These are phyloP conservation scores for Phoma sp. DNA, from an alignment of 2,329 filamentous ascomycete genomes.

Conservation along the genomic window DNA sequence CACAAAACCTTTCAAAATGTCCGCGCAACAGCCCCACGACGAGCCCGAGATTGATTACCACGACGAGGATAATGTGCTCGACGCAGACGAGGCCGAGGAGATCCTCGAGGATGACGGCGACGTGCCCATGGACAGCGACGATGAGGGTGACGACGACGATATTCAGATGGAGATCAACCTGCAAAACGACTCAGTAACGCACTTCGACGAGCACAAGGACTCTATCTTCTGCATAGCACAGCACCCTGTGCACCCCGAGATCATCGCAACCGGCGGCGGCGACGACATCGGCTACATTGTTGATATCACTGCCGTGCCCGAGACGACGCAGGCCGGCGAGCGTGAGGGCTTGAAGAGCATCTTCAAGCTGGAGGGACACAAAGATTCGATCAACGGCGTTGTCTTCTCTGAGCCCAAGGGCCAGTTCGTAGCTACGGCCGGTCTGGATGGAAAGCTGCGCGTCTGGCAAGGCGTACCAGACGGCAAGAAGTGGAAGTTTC, in stretches of 20 bases:
- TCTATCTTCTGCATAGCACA: constrained; percentile 94
- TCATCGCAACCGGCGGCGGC: constrained; percentile 86
- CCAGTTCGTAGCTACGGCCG: constrained; percentile 84
- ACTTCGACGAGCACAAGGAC: constrained; percentile 90
- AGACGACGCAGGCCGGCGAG: constrained; percentile 66
- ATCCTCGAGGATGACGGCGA: constrained; percentile 72
- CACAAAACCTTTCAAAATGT: constrained; percentile 23
- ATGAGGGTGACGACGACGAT: constrained; percentile 62
- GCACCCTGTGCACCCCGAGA: constrained; percentile 77
- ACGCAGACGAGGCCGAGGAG: constrained; percentile 78
- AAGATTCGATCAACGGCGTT: constrained; percentile 87
- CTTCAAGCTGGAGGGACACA: constrained; percentile 84
- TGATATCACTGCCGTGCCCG: constrained; percentile 69
- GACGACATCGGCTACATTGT: constrained; percentile 88
- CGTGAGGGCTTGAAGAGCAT: constrained; percentile 67
- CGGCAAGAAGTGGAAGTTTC: constrained; percentile 65
- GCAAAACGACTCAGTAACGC: constrained; percentile 90
- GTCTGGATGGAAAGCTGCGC: constrained; percentile 82
- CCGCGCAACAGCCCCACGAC: constrained; percentile 38
- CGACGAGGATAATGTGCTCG: constrained; percentile 74
- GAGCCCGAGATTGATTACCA: constrained; percentile 54
- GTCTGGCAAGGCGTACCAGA: constrained; percentile 65
- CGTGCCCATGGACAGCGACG: constrained; percentile 80
- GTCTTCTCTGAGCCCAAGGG: constrained; percentile 83
- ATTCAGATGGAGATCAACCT: constrained; percentile 72